Base-by-base conservation (phyloP, 257 asterid genomes). In the Verbascum thapsus region DNA sequence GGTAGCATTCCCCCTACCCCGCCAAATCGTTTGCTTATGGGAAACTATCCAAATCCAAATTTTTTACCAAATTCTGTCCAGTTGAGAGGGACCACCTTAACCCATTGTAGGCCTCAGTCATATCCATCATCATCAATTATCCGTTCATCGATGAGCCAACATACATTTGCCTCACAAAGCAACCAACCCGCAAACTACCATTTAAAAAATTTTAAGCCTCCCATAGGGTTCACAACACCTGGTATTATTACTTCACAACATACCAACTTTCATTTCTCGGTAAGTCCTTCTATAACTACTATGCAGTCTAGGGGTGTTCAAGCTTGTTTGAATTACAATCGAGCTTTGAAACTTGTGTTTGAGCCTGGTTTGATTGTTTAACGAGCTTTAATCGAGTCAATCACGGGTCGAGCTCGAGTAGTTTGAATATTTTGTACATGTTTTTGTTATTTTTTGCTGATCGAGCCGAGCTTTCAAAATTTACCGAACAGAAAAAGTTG, bases 31-130 rank as follows among this genome's bases (percentile, higher is more conserved):
- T 12, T 2, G 7, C 20, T 8, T 35, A 15, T 26, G 16, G 30
- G 52, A 22, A 37, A 50, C 16, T 19, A 7, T 63, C 26, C 8
- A 17, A 42, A n/a, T 40, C 51, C 52, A 50, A 22, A 42, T 35
- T 32, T 40, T 6, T 67, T 44, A 16, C 20, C 39, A 35, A 39
- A 58, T 38, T 11, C 42, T 12, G 6, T 19, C 7, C 43, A 48
- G 49, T 10, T 47, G 59, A 47, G 53, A 48, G 66, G 50, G 30
- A 44, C 38, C 56, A 40, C 50, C 56, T 34, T 23, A 37, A 35
- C 58, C 4, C 16, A n/a, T n/a, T n/a, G 22, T 32, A 19, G 50
- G 59, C 43, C 64, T 70, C 64, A 20, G 40, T 19, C 37, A 10
- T 44, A 16, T 35, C 53, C 56, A 44, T 61, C 49, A 17, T 42